phyloP scores from a whole-genome alignment of 768 basidiomycete genomes.

The Kockovaella imperatae region DNA sequence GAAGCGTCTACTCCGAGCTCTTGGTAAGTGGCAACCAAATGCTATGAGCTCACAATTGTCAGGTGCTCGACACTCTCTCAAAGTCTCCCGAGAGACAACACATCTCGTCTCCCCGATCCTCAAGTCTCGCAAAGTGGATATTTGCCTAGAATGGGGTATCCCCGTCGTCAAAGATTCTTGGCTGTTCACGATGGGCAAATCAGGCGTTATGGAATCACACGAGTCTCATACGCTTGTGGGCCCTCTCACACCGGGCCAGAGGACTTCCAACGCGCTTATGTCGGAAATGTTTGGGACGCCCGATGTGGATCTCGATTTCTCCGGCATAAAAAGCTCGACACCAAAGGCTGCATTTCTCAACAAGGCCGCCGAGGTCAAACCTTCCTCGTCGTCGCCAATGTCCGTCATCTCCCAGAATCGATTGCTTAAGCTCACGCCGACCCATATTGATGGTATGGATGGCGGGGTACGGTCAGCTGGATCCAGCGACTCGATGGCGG shows the following conservation, averaged over 20 bases:
- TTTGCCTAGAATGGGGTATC: constrained; percentile 69
- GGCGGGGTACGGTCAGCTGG: neutral
- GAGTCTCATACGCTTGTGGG: constrained; percentile 2
- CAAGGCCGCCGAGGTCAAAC: neutral
- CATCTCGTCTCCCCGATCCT: constrained; percentile 72
- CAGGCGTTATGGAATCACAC: constrained; percentile 45
- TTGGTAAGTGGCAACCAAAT: constrained; percentile 50
- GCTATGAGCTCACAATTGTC: neutral
- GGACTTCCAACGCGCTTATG: neutral
- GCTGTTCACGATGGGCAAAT: constrained; percentile 56
- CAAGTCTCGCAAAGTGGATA: constrained; percentile 65
- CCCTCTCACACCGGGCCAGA: neutral
- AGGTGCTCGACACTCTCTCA: constrained; percentile 50
- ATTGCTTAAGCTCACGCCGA: constrained; percentile 27
- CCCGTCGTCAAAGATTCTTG: constrained; percentile 65
- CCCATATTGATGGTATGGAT: constrained; percentile 20
- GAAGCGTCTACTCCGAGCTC: constrained; percentile 58
- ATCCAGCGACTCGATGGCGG: neutral
- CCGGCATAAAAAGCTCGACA: neutral
- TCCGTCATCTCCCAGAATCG: constrained; percentile 12
- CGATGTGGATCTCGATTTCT: neutral
- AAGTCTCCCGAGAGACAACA: constrained; percentile 54
- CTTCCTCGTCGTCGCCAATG: neutral
- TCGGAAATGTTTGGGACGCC: neutral
- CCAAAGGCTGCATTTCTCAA: constrained; percentile 3